phyloP scores from a whole-genome alignment of 2,329 filamentous ascomycete genomes.

The Trichoderma sp. region DNA sequence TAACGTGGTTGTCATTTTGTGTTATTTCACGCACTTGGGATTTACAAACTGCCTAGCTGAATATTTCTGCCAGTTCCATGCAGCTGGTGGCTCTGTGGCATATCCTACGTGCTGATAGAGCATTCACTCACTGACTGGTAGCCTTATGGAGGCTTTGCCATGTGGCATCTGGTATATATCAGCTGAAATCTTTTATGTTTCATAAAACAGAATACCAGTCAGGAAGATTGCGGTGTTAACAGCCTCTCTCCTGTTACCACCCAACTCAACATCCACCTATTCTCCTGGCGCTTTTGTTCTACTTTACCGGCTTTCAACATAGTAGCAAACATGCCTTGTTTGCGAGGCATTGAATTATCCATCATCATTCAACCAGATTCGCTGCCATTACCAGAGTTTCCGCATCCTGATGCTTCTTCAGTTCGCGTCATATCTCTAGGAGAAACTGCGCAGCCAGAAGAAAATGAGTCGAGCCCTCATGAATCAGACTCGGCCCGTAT shows the following conservation, averaged over 20 bases:
- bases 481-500: constrained; percentile 17
- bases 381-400: constrained; percentile 53
- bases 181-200: background rate
- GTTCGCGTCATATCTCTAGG: constrained; percentile 34
- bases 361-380: constrained; percentile 42
- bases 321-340: constrained; percentile 47
- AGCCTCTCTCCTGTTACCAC: background rate
- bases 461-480: background rate
- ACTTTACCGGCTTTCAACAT: too few species aligned
- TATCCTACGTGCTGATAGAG: background rate
- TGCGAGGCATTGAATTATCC: constrained; percentile 52
- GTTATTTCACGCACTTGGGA: background rate
- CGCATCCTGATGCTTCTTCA: constrained; percentile 53
- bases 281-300: background rate
- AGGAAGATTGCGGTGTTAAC: background rate
- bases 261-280: background rate
- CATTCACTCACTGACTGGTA: background rate
- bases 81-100: background rate
- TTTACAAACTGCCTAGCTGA: background rate
- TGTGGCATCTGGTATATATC: background rate
- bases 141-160: background rate
- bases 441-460: background rate
- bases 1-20: background rate
- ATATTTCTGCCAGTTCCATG: background rate
- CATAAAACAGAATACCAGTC: background rate